These are phyloP conservation scores for Adenanthera pavonina DNA, from an alignment of 306 rosid species.

Conservation along the genomic window DNA sequence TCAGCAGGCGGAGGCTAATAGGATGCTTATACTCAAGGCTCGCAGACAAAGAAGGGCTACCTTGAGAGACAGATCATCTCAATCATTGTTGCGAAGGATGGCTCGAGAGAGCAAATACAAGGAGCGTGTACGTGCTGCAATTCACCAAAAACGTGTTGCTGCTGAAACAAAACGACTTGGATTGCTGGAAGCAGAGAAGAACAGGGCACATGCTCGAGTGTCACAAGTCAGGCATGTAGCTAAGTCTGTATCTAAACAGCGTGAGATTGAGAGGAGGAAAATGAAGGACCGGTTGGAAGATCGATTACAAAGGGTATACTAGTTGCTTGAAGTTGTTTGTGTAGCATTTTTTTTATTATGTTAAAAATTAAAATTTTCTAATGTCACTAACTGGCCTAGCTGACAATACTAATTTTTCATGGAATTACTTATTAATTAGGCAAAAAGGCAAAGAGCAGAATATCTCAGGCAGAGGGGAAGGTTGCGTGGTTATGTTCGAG, in stretches of 20 bases:
- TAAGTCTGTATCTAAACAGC: slow-evolving; percentile 77
- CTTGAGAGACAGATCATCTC: slow-evolving; percentile 86
- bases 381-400: slow-evolving; percentile 5
- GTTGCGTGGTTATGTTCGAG: slow-evolving; percentile 48
- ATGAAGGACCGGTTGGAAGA: slow-evolving; percentile 83
- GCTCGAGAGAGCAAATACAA: slow-evolving; percentile 88
- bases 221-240: slow-evolving; percentile 82
- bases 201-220: slow-evolving; percentile 78
- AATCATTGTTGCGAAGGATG: slow-evolving; percentile 77
- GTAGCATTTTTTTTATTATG: slow-evolving; percentile 2
- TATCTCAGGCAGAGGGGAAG: slow-evolving; percentile 85
- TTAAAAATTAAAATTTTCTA: background rate
- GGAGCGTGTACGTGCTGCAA: slow-evolving; percentile 90
- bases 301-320: slow-evolving; percentile 87
- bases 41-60: slow-evolving; percentile 85
- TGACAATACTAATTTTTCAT: background rate
- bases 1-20: slow-evolving; percentile 88
- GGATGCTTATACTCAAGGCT: slow-evolving; percentile 88
- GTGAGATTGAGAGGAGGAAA: slow-evolving; percentile 86
- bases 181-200: slow-evolving; percentile 86
- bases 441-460: slow-evolving; percentile 89
- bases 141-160: slow-evolving; percentile 86
- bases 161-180: slow-evolving; percentile 86
- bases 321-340: slow-evolving; percentile 27
- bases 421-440: slow-evolving; percentile 53